Evolutionary conservation across 805 yeast genomes (phyloP), one percentile per base, ranked within the genome.

Genomic region (Starmerella sirachaensis): DNA sequence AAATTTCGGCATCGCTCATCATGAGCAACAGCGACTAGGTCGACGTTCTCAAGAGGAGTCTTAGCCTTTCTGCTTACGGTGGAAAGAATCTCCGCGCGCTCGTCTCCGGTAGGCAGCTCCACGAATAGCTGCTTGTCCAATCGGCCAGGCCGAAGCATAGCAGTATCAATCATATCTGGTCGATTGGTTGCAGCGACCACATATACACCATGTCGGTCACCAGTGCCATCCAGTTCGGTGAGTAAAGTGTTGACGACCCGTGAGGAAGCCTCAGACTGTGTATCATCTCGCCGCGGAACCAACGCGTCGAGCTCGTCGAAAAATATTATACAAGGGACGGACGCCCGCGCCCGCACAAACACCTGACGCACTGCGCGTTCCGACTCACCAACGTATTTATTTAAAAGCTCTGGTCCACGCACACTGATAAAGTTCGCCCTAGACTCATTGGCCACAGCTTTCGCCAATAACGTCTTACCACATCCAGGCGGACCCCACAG

Each of bases 401-500:
- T 88, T 50, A 88, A 66, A 30, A 91, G 62, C 57, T 91, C 98
- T 0, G 98, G 98, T 2, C 98, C 98, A 46, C 93, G 79, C 22
- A 91, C 85, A 9, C 94, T 81, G 26, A 91, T 91, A 59, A 91
- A 91, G 56, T 91, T 91, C 10, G 97, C 97, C 37, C 93, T 70
- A 0, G 95, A 84, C 59, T 91, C 97, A 56, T 88, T 88, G 9
- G 98, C 98, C 3, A 91, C 97, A 2, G 98, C 98, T 54, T 91
- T 91, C 1, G 97, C 97, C 20, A 91, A 65, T 34, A 91, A 65
- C 0, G 98, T 91, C 56, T 91, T 91, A 69, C 98, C 98, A 63
- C 97, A 91, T 25, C 98, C 98, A 3, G 98, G 98, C 1, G 98
- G 98, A 0, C 98, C 98, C 98, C 98, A 91, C 67, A 91, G 70